A percentile compares a stretch with the other conserved stretches of the same genome.
These are phyloP conservation scores for Acorus calamus DNA, from an alignment of 106 monocot genomes.

Conservation along the genomic window DNA sequence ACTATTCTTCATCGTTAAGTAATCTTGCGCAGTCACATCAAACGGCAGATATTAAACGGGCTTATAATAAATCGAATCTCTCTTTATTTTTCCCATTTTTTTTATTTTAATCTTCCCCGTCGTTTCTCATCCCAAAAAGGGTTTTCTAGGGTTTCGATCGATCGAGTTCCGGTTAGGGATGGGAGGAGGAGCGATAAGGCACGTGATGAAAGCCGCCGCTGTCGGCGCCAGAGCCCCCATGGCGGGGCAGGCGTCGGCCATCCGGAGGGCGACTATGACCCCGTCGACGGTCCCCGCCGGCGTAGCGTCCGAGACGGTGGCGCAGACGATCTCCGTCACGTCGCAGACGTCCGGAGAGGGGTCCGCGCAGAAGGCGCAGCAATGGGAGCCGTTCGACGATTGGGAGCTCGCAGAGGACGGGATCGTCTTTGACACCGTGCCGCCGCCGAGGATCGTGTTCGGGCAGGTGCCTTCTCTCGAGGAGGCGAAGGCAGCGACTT, in stretches of 20 bases:
- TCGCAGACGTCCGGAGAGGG: too few relatives aligned
- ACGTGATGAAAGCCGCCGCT: constrained; percentile 34
- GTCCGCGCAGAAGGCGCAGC: not conserved
- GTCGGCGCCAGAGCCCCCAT: constrained; percentile 7
- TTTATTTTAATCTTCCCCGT: too few relatives aligned
- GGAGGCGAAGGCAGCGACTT: constrained; percentile 51
- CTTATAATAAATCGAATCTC: too few relatives aligned
- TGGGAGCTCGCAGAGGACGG: constrained; percentile 25
- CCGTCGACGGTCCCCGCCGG: too few relatives aligned
- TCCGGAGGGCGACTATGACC: not conserved
- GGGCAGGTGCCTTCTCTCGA: constrained; percentile 39
- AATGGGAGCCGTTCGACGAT: constrained; percentile 22
- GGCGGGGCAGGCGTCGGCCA: constrained; percentile 4
- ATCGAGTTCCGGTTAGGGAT: constrained; percentile 3
- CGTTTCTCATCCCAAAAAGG: too few relatives aligned
- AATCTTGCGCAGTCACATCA: too few relatives aligned
- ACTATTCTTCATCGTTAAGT: too few relatives aligned
- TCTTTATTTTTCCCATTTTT: too few relatives aligned
- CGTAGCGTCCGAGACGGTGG: too few relatives aligned
- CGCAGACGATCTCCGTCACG: constrained; percentile 3
- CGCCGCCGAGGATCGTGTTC: constrained; percentile 44
- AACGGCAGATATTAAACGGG: too few relatives aligned
- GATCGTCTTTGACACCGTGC: not conserved
- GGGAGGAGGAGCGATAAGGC: constrained; percentile 56
- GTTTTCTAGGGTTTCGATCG: too few relatives aligned